Conservation (phyloP, 176 grass and related monocot species). For the Eragrostis nindensis region DNA sequence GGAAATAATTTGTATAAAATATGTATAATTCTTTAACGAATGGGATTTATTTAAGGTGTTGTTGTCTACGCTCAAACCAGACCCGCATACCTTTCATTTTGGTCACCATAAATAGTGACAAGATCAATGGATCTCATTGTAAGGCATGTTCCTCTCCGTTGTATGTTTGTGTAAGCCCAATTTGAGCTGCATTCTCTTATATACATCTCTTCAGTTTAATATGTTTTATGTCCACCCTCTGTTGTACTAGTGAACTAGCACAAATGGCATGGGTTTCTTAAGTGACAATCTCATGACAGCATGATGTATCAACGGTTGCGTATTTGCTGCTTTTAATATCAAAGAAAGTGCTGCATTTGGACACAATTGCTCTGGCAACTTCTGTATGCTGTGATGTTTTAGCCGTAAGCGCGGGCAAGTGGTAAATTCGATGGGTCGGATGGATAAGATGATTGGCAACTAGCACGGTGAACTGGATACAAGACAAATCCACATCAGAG, state of each 20-base stretch:
- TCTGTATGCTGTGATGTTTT: too few species aligned
- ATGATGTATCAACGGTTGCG: too few species aligned
- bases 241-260: too few species aligned
- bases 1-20: not conserved
- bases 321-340: too few species aligned
- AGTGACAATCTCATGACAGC: too few species aligned
- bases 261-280: too few species aligned
- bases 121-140: constrained; percentile 5
- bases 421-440: not conserved
- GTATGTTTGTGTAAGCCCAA: not conserved
- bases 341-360: too few species aligned
- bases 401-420: not conserved
- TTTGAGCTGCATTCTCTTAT: not conserved
- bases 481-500: too few species aligned
- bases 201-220: not conserved
- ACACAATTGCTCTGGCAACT: too few species aligned
- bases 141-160: not conserved
- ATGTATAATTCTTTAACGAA: not conserved
- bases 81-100: not conserved
- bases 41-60: not conserved
- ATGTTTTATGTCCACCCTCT: not conserved
- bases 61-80: not conserved
- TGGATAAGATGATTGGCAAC: not conserved
- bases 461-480: not conserved
- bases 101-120: not conserved